Evolutionary conservation across 2,329 filamentous ascomycete species (phyloP), one percentile per base, ranked within the genome.

Genomic region (Diaporthe sp.): DNA sequence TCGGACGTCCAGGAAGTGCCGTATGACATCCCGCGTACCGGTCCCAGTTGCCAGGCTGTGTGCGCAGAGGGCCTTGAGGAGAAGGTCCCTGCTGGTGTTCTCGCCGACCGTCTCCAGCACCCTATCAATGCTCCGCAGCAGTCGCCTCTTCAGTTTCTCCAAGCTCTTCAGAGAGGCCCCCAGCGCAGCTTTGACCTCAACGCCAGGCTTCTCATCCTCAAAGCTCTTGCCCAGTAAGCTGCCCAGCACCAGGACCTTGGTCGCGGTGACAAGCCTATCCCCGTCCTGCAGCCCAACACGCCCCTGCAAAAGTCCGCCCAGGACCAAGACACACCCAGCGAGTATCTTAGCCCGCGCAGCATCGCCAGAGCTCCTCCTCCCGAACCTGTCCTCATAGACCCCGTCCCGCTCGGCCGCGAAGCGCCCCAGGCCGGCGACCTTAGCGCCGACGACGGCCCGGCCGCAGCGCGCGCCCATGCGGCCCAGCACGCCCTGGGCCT

Each of bases 41-140:
- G 93, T 95, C 79, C 91, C 97, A 4, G 93, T 95, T 1, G 92
- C 91, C 68, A 98, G 86, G 75, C 94, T 95, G 81, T 95, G 96
- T 0, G 96, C 95, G 72, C 92, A 94, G 77, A 98, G 87, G 0
- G 93, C 92, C 78, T 94, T 92, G 17, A 96, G 85, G 22, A 97
- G 87, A 30, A 89, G 86, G 75, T 86, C 79, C 73, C 87, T 79
- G 78, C 87, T 77, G 75, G 82, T 75, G 79, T 85, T 75, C 79
- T 88, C 82, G 88, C 92, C 88, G 35, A 92, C 89, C 63, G 88
- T 90, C 77, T 90, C 88, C 70, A 97, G 82, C 6, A 94, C 86
- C 77, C 90, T 93, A 70, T 96, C 91, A 32, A 97, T 90, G 22
- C 90, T 90, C 68, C 89, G 87, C 51, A 94, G 82, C 2, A 97